Conservation (phyloP, 108 stramenopile species). For the Cyclotella sp. region DNA sequence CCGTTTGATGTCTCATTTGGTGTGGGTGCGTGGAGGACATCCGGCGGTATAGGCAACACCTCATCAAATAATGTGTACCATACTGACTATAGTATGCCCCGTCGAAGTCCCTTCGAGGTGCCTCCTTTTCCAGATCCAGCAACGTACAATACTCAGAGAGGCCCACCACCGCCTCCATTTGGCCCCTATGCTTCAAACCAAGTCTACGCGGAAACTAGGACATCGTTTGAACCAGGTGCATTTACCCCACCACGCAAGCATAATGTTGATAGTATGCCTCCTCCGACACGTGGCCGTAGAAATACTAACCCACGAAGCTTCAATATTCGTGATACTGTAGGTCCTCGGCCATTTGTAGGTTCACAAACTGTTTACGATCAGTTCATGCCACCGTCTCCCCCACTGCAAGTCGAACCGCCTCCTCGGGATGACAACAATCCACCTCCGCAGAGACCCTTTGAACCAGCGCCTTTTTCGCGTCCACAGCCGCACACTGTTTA, state of each 20-base stretch:
- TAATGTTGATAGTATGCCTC: constrained; percentile 25
- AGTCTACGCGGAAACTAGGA: constrained; percentile 19
- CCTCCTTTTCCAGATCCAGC: constrained; percentile 10
- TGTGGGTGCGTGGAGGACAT: constrained; percentile 19
- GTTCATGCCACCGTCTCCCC: constrained; percentile 34
- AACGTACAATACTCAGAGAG: constrained; percentile 1
- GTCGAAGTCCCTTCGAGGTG: constrained; percentile 18
- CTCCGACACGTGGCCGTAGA: constrained; percentile 23
- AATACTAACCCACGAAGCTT: constrained; percentile 34
- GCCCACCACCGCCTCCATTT: constrained; percentile 18
- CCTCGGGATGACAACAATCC: constrained; percentile 36
- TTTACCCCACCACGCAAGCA: constrained; percentile 46
- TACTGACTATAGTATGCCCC: background rate
- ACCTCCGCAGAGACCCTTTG: constrained; percentile 33
- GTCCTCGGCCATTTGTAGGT: constrained; percentile 43
- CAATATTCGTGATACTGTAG: constrained; percentile 42
- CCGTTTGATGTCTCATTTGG: constrained; percentile 42
- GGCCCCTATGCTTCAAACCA: background rate
- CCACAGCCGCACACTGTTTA: constrained; percentile 26
- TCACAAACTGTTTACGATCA: constrained; percentile 33
- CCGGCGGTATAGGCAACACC: constrained; percentile 11
- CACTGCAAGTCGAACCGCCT: constrained; percentile 46
- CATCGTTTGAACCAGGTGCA: constrained; percentile 46
- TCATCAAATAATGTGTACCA: constrained; percentile 1
- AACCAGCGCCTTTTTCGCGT: constrained; percentile 41